Conservation (phyloP, 352 stramenopile genomes). For the Pythium aphanidermatum region DNA sequence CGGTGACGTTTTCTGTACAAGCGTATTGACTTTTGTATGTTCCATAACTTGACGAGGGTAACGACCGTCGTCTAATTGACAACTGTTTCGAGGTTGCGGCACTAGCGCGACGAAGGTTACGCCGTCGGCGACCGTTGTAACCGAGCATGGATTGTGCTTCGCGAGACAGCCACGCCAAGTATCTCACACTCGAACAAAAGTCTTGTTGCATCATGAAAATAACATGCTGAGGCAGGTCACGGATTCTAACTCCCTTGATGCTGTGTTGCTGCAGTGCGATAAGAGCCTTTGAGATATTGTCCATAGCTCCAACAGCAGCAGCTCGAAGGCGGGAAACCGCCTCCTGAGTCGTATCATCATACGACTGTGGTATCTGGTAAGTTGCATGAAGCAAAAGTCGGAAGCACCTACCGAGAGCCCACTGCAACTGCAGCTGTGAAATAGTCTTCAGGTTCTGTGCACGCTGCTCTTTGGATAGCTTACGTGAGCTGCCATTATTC, state of each 20-base stretch:
- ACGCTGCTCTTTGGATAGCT: conserved; percentile 18
- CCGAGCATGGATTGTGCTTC: too few species aligned
- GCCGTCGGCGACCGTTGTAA: too few species aligned
- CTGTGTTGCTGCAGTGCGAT: conserved; percentile 1
- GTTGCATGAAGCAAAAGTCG: conserved; percentile 39
- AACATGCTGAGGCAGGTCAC: conserved; percentile 11
- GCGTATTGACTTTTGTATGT: too few species aligned
- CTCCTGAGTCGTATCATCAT: conserved; percentile 17
- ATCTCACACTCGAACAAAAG: conserved; percentile 35
- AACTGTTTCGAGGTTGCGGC: too few species aligned
- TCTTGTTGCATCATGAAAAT: conserved; percentile 67
- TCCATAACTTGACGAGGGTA: neutral
- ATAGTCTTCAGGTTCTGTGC: conserved; percentile 13
- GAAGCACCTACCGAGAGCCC: conserved; percentile 51
- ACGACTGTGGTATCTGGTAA: conserved; percentile 5
- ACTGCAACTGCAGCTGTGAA: conserved; percentile 39
- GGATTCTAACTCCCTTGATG: neutral
- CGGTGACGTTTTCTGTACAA: neutral
- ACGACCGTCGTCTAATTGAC: conserved; percentile 3
- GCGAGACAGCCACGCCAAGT: neutral
- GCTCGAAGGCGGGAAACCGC: conserved; percentile 11
- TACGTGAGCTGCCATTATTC: conserved; percentile 1
- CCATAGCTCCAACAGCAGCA: neutral
- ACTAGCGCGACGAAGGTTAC: too few species aligned
- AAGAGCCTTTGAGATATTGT: conserved; percentile 7